A percentile compares a stretch with the other conserved stretches of the same genome.
Evolutionary conservation across 768 basidiomycete genomes (phyloP).

Genomic region (Amylocystis lapponica): DNA sequence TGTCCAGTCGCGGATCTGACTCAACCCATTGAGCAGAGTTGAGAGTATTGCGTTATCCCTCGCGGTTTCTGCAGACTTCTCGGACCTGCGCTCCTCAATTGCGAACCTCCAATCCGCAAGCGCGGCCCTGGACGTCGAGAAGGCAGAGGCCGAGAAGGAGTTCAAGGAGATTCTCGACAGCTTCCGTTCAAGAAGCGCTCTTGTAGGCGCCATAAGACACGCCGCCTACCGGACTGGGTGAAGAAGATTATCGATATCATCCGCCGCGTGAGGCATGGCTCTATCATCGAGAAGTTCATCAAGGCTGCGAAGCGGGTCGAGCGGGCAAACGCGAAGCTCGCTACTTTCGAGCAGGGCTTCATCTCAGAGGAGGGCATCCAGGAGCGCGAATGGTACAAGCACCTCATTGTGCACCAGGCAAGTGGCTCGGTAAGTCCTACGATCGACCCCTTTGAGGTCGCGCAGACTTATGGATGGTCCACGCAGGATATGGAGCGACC

Average conservation of each 20-base stretch:
- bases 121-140: conserved; percentile 21
- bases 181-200: no score
- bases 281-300: conserved; percentile 36
- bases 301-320: conserved; percentile 55
- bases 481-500: conserved; percentile 74
- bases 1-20: neutral
- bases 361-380: conserved; percentile 72
- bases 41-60: conserved; percentile 14
- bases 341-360: conserved; percentile 73
- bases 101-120: conserved; percentile 16
- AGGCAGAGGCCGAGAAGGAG: conserved; percentile 19
- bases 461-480: neutral
- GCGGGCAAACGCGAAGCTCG: conserved; percentile 59
- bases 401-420: conserved; percentile 81
- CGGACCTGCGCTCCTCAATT: conserved; percentile 18
- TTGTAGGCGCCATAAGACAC: no score
- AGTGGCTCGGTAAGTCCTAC: conserved; percentile 64
- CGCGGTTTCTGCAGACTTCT: conserved; percentile 15
- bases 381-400: conserved; percentile 80
- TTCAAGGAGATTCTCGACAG: conserved; percentile 19
- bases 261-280: conserved; percentile 1
- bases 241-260: conserved; percentile 9
- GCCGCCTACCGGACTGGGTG: conserved; percentile 12
- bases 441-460: neutral
- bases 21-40: conserved; percentile 10